Percentiles rank a stretch among this genome's conserved stretches.
These are phyloP conservation scores for Davidsoniella australis DNA, from an alignment of 2,329 filamentous ascomycete species.

Conservation along the genomic window DNA sequence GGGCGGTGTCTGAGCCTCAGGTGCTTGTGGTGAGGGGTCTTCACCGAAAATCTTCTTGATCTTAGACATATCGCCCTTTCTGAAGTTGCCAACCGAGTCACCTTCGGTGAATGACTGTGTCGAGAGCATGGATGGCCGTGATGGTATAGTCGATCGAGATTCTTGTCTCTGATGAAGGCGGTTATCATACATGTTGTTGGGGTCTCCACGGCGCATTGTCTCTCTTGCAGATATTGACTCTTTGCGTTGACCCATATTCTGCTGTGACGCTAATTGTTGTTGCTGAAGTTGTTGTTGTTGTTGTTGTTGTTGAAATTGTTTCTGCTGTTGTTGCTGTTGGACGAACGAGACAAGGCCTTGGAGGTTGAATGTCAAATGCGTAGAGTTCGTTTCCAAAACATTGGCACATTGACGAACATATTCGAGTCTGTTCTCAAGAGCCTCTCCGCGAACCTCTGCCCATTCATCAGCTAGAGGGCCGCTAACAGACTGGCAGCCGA, in stretches of 20 bases:
- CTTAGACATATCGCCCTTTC: conserved; percentile 46
- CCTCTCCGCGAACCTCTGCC: conserved; percentile 80
- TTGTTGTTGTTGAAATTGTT: not conserved
- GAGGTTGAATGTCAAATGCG: conserved; percentile 73
- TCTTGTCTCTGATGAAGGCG: conserved; percentile 38
- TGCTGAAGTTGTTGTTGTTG: conserved; percentile 18
- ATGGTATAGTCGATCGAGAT: conserved; percentile 26
- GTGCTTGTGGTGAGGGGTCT: conserved; percentile 35
- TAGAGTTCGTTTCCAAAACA: conserved; percentile 71
- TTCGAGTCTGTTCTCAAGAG: conserved; percentile 70
- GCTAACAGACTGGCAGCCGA: conserved; percentile 81
- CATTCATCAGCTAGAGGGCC: conserved; percentile 88
- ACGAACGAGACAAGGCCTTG: conserved; percentile 76
- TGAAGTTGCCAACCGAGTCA: conserved; percentile 33
- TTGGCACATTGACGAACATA: conserved; percentile 62
- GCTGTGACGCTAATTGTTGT: conserved; percentile 10
- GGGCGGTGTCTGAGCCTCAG: conserved; percentile 60
- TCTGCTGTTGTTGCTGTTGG: conserved; percentile 5
- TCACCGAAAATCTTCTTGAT: conserved; percentile 50
- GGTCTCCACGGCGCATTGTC: conserved; percentile 19
- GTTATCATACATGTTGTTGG: conserved; percentile 37
- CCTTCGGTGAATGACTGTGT: conserved; percentile 51
- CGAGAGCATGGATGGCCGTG: conserved; percentile 31
- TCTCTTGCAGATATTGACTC: conserved; percentile 28
- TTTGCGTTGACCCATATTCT: conserved; percentile 26